Percentiles rank a stretch among this genome's conserved stretches.
Conservation (phyloP, 2,329 filamentous ascomycete genomes). For the Diaporthe humulicola region DNA sequence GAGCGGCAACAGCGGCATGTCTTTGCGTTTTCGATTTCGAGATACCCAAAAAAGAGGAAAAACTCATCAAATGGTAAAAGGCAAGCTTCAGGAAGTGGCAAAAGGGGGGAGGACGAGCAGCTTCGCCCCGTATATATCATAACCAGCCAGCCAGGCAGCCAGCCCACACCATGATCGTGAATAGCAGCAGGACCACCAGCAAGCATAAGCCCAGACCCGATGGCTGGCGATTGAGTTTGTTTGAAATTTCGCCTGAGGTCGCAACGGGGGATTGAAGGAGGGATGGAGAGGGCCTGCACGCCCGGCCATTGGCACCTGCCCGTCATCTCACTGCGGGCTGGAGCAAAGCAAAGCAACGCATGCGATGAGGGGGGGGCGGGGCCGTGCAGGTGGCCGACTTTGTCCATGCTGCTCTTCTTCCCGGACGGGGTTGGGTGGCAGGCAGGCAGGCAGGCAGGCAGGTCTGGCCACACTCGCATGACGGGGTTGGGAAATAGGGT, state of each 20-base stretch:
- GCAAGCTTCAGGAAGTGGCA: background rate
- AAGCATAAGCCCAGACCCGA: slow-evolving; percentile 18
- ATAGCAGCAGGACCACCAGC: background rate
- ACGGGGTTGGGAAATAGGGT: background rate
- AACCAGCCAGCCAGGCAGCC: no score
- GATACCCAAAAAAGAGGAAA: slow-evolving; percentile 9
- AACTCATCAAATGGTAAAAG: background rate
- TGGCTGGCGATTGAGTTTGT: slow-evolving; percentile 32
- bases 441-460: background rate
- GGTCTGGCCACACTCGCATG: background rate
- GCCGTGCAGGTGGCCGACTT: background rate
- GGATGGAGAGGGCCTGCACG: background rate
- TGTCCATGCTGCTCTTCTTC: background rate
- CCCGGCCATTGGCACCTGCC: background rate
- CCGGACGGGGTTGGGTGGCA: background rate
- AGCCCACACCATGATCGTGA: background rate
- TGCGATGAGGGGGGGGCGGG: slow-evolving; percentile 4
- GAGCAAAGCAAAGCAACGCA: background rate
- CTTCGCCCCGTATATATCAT: background rate
- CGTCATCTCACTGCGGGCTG: slow-evolving; percentile 10
- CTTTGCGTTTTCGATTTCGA: slow-evolving; percentile 23
- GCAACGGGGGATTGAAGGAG: background rate
- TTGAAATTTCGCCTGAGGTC: slow-evolving; percentile 17
- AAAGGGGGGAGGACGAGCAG: background rate
- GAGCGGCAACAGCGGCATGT: slow-evolving; percentile 16